These are phyloP conservation scores for Striga asiatica DNA, from an alignment of 257 asterid genomes.

Conservation along the genomic window DNA sequence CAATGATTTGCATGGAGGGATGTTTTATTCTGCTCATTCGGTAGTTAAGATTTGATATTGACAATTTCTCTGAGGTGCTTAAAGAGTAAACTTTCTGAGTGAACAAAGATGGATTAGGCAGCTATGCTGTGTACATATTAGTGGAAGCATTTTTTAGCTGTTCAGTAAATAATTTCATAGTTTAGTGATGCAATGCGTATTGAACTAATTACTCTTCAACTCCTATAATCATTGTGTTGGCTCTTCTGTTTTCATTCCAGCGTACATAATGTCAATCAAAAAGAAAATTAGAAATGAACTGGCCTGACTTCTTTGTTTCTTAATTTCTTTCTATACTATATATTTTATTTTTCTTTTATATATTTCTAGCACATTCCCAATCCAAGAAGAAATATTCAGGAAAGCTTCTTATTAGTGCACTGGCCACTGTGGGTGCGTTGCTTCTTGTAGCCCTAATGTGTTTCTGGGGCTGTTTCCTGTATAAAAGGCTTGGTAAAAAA, in stretches of 20 bases:
- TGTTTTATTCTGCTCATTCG: no score
- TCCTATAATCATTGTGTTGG: neutral
- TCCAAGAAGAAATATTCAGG: conserved; percentile 53
- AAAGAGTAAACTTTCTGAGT: neutral
- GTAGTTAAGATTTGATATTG: neutral
- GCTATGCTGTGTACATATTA: neutral
- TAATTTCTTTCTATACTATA: neutral
- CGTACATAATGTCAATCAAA: neutral
- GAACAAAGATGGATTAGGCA: conserved; percentile 2
- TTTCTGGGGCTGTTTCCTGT: conserved; percentile 87
- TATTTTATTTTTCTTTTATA: neutral
- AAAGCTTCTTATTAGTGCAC: conserved; percentile 67
- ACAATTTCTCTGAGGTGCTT: neutral
- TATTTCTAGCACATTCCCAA: conserved; percentile 35
- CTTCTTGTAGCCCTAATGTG: conserved; percentile 94
- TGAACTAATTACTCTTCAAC: no score
- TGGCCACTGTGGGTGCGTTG: conserved; percentile 83
- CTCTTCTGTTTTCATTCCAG: neutral
- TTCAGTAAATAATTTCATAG: neutral
- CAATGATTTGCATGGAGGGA: conserved; percentile 10
- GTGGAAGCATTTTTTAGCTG: neutral
- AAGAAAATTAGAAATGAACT: neutral
- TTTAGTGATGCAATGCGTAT: neutral
- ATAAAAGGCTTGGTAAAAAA: conserved; percentile 77
- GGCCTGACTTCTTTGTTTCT: neutral